phyloP scores from a whole-genome alignment of 2,329 filamentous ascomycete genomes.

The Coniochaeta sp. region DNA sequence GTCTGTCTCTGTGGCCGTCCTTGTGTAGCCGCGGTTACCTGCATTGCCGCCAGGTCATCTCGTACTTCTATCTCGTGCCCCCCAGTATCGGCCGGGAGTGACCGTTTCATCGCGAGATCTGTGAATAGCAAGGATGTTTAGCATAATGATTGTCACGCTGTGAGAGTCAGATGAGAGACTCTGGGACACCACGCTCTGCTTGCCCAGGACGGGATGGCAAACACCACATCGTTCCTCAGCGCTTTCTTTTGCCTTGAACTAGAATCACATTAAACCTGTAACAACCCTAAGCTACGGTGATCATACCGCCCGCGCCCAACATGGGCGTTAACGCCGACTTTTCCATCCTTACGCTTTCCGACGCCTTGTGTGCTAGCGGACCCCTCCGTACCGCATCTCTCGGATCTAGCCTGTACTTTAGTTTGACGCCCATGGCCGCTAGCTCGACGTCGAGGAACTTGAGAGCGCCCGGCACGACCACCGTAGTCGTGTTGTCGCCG shows the following conservation, averaged over 20 bases:
- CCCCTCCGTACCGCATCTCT: conserved; percentile 59
- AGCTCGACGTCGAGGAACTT: conserved; percentile 93
- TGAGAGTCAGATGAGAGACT: neutral
- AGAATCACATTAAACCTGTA: neutral
- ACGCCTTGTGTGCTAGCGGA: conserved; percentile 30
- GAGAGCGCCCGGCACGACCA: conserved; percentile 87
- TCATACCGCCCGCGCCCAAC: neutral
- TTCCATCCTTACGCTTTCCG: conserved; percentile 18
- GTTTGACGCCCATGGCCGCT: conserved; percentile 90
- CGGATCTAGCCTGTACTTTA: conserved; percentile 67
- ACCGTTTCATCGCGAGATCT: neutral
- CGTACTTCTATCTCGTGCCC: neutral
- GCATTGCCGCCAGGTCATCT: neutral
- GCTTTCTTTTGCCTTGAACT: neutral
- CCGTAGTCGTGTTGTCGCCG: conserved; percentile 82
- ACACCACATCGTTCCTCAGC: neutral
- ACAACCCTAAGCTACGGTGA: neutral
- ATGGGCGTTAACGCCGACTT: conserved; percentile 2
- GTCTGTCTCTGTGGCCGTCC: neutral
- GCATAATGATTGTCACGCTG: neutral
- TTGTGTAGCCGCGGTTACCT: neutral
- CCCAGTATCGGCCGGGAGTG: neutral
- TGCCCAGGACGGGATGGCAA: neutral
- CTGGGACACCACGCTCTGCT: neutral
- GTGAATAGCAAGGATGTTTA: neutral